These are phyloP conservation scores for Trichoderma sp. DNA, from an alignment of 2,329 filamentous ascomycete genomes.

Conservation along the genomic window DNA sequence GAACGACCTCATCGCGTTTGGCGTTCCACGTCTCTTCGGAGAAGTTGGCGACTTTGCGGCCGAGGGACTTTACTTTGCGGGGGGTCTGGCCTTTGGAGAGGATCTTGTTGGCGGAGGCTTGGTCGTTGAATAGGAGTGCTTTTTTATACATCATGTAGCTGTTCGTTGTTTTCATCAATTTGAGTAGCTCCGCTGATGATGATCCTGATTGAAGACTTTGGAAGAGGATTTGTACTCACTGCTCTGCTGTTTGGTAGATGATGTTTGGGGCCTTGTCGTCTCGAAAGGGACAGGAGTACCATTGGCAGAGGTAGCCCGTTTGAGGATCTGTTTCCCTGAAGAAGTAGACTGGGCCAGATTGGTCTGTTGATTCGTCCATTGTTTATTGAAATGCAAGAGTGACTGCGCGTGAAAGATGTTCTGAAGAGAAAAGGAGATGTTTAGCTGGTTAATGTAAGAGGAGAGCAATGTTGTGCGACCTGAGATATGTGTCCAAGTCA, in stretches of 20 bases:
- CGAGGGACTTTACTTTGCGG: constrained; percentile 54
- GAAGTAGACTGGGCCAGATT: constrained; percentile 45
- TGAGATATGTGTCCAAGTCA: no score
- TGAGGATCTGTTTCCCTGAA: constrained; percentile 51
- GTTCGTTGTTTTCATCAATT: background rate
- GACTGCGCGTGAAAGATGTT: background rate
- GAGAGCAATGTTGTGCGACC: no score
- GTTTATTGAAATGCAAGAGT: background rate
- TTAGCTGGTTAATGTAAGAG: no score
- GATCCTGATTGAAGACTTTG: background rate
- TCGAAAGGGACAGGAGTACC: constrained; percentile 57
- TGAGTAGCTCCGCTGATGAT: background rate
- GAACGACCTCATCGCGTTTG: constrained; percentile 57
- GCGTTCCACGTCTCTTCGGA: constrained; percentile 53
- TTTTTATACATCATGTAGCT: constrained; percentile 61
- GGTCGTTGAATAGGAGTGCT: constrained; percentile 53
- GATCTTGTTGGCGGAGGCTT: constrained; percentile 50
- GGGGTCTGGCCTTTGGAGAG: constrained; percentile 49
- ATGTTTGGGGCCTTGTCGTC: constrained; percentile 41
- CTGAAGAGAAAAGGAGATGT: background rate
- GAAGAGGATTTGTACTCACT: constrained; percentile 40
- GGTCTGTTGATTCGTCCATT: constrained; percentile 2
- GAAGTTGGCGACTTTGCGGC: constrained; percentile 58
- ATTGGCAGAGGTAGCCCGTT: constrained; percentile 64
- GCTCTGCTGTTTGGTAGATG: constrained; percentile 55